Evolutionary conservation across 345 rosid species (phyloP).

Genomic region (Corchorus capsularis): DNA sequence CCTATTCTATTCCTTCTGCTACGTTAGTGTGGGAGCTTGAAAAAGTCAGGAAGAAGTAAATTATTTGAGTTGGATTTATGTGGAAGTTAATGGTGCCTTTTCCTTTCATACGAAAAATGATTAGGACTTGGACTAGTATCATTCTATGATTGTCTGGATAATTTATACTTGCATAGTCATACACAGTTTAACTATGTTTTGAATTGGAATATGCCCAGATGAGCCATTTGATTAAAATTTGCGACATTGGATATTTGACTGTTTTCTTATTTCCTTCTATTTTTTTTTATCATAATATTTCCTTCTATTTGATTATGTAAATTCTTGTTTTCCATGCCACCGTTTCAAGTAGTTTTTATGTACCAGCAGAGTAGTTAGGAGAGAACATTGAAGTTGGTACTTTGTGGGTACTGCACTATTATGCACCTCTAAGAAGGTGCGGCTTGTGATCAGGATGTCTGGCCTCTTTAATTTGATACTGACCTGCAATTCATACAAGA

Average conservation of each 20-base stretch:
- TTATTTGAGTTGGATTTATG: neutral
- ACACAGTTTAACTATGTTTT: neutral
- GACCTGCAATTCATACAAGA: neutral
- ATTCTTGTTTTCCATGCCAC: neutral
- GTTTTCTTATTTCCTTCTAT: neutral
- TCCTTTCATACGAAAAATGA: neutral
- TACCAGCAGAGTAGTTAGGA: neutral
- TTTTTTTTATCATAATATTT: no score
- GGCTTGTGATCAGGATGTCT: neutral
- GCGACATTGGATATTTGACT: neutral
- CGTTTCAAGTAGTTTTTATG: neutral
- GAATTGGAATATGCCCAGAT: neutral
- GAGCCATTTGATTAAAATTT: neutral
- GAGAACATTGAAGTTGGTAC: neutral
- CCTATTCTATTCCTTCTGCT: no score
- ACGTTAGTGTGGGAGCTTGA: no score
- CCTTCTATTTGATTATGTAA: neutral
- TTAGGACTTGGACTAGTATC: neutral
- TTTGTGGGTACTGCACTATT: neutral
- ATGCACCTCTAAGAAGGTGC: neutral
- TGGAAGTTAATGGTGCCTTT: neutral
- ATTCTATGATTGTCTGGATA: neutral
- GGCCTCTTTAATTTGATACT: neutral
- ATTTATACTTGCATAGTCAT: neutral
- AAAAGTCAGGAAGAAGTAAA: neutral